Base-by-base conservation (phyloP, 2,329 filamentous ascomycete genomes). In the Fusarium acutatum region DNA sequence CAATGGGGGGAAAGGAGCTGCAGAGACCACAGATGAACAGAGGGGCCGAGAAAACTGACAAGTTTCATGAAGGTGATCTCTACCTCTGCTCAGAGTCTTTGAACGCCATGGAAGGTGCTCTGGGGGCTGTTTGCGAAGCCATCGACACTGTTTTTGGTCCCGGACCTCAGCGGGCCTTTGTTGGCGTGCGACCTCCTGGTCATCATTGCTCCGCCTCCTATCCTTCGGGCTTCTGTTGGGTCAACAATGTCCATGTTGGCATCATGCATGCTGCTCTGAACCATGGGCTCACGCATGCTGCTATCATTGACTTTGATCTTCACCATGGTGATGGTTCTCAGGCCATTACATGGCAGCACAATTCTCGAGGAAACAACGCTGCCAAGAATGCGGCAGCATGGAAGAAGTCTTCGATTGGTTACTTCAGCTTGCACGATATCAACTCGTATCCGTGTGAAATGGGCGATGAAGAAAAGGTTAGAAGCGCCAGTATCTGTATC, bases 251-350 rank as follows among this genome's bases (percentile, higher is more conserved):
- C 2, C 96, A 98, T 79, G 94, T 99, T 28, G 96, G 96, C 1
- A 97, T 99, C 73, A 93, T 97, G 81, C 94, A 99, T 81, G 96
- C 92, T 17, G 92, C 94, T 26, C 90, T 96, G 71, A 89, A 88
- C 43, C 93, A 99, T 79, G 95, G 93, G 1, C 84, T 98, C 34
- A 98, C 96, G 0, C 96, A 99, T 81, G 96, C 95, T 1, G 96
- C 94, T 17, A 98, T 97, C 70, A 90, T 97, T 73, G 95, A 97
- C 79, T 96, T 97, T 80, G 94, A 97, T 80, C 86, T 97, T 28
- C 95, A 97, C 78, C 95, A 97, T 78, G 95, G 95, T 53, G 95
- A 97, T 80, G 96, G 96, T n/a, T 98, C 96, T 17, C 96, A 99
- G 81, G 88, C 94, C 6, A 97, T 99, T 76, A 88, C 96, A 0